Base-by-base conservation (phyloP, 495 filamentous ascomycete genomes). In the Penicillium crystallinum region DNA sequence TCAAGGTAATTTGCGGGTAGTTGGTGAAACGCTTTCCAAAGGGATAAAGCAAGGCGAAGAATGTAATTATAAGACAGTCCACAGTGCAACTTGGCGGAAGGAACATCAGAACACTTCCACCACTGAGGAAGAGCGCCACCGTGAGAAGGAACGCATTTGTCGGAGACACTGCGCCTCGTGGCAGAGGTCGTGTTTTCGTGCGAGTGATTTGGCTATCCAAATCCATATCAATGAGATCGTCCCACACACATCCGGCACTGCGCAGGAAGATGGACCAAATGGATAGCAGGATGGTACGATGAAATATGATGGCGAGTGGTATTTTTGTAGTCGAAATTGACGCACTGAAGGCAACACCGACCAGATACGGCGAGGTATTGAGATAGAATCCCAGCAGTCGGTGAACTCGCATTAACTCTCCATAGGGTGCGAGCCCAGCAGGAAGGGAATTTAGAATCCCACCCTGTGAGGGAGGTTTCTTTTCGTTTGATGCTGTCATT, bases 181-280 rank as follows among this genome's bases (percentile, higher is more conserved):
- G 27, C 0, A 53, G 21, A 5, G 75, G 75, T 11, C 75, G 65
- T 30, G 59, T 49, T 4, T 56, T 49, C 14, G 57, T 66, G 0
- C 74, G 65, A 2, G 39, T 44, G 0, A 75, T 69, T 7, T 61
- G 62, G 0, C 70, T 51, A 47, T 78, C 75, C 23, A 65, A 61
- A 9, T 71, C 63, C 11, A 54, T 55, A 55, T 78, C 75, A 10
- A 71, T 29, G 21, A 46, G 71, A 48, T 77, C 74, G 51, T 78
- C 74, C 71, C 71, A 75, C 8, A 56, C 43, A 27, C 61, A 63
- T 6, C 43, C 57, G 2, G 49, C 53, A 14, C 48, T 15, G 11
- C 60, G 53, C 4, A 63, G 23, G 6, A 56, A 31, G n/a, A 55
- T 38, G 6, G 31, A 49, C 34, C 43, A 27, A 2, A 53, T 6